Evolutionary conservation across 257 asterid species (phyloP).

Genomic region (Solanum virginianum): DNA sequence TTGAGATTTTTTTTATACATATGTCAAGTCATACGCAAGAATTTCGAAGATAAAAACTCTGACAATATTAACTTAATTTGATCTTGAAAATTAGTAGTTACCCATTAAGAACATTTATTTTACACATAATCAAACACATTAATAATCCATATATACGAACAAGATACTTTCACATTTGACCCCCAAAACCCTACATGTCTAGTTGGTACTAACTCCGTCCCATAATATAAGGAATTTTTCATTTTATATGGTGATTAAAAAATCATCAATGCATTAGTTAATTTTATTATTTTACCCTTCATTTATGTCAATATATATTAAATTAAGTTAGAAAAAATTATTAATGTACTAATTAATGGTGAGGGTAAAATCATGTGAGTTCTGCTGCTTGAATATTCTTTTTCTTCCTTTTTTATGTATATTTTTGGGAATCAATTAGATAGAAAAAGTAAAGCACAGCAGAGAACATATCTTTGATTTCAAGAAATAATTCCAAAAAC

Average conservation of each 20-base stretch:
- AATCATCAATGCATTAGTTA: too few relatives aligned
- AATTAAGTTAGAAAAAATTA: too few relatives aligned
- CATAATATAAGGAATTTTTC: too few relatives aligned
- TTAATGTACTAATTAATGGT: too few relatives aligned
- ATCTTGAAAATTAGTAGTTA: neutral
- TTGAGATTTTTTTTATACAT: neutral
- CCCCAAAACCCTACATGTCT: neutral
- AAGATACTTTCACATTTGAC: neutral
- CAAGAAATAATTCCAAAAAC: neutral
- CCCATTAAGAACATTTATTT: neutral
- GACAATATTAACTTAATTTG: neutral
- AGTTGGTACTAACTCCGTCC: neutral
- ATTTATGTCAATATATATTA: too few relatives aligned
- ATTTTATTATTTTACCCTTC: too few relatives aligned
- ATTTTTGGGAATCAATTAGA: neutral
- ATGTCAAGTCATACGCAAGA: too few relatives aligned
- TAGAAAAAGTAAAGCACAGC: neutral
- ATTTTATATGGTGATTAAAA: too few relatives aligned
- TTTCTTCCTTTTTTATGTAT: neutral
- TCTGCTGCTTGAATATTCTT: neutral
- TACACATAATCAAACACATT: neutral
- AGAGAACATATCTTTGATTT: neutral
- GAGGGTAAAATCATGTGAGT: neutral
- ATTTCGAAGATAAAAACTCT: neutral
- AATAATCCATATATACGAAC: neutral